These are phyloP conservation scores for Sphaerulina musiva DNA, from an alignment of 2,329 filamentous ascomycete species.

Conservation along the genomic window DNA sequence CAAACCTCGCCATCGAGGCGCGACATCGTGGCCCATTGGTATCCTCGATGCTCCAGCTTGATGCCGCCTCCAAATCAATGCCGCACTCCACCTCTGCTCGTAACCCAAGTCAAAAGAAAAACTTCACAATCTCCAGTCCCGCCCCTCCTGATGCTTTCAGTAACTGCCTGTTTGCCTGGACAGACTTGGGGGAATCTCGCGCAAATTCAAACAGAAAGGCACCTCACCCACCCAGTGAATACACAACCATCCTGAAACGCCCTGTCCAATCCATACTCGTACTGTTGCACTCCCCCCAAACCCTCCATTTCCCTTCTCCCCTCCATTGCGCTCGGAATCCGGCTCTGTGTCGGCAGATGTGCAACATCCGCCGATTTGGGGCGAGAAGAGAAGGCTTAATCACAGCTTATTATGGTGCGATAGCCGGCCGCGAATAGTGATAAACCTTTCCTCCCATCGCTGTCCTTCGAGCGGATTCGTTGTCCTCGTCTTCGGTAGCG, in stretches of 20 bases:
- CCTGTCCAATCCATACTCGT: not conserved
- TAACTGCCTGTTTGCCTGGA: constrained; percentile 6
- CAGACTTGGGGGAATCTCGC: constrained; percentile 8
- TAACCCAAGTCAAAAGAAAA: constrained; percentile 1
- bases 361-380: no score
- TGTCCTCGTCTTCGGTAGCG: no score
- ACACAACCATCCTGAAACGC: not conserved
- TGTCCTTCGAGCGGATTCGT: no score
- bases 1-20: not conserved
- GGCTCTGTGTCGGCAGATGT: no score
- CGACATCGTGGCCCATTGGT: no score
- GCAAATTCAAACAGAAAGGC: constrained; percentile 4
- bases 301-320: no score
- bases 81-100: not conserved
- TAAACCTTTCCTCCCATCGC: no score
- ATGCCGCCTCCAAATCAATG: not conserved
- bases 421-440: no score
- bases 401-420: no score
- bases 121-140: constrained; percentile 1
- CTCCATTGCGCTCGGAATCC: no score
- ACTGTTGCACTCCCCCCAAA: not conserved
- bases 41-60: not conserved
- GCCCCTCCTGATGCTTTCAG: constrained; percentile 3
- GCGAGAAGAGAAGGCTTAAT: no score
- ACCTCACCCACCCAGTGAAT: not conserved